Conservation (phyloP, 805 yeast genomes). For the Kregervanrija fluxuum region DNA sequence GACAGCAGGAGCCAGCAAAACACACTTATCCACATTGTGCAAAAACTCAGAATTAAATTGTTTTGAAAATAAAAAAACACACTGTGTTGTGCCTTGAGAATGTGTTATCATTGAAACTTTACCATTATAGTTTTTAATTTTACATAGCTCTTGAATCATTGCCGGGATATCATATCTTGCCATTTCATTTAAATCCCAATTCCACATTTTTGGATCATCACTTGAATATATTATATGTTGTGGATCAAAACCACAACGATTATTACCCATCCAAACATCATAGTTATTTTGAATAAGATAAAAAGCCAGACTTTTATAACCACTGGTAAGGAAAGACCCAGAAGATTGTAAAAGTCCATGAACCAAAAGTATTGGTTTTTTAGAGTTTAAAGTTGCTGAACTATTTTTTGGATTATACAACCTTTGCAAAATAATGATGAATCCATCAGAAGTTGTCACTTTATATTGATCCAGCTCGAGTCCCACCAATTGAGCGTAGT, state of each 20-base stretch:
- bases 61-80: slow-evolving; percentile 58
- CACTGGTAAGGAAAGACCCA: slow-evolving; percentile 81
- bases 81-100: slow-evolving; percentile 91
- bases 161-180: slow-evolving; percentile 72
- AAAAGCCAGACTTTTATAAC: slow-evolving; percentile 68
- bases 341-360: slow-evolving; percentile 88
- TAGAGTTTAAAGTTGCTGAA: slow-evolving; percentile 9
- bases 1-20: slow-evolving; percentile 86
- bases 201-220: slow-evolving; percentile 63
- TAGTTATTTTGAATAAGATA: slow-evolving; percentile 44
- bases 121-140: slow-evolving; percentile 22
- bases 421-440: slow-evolving; percentile 57
- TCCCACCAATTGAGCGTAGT: slow-evolving; percentile 59
- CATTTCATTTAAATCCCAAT: slow-evolving; percentile 87
- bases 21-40: slow-evolving; percentile 48
- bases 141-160: slow-evolving; percentile 54
- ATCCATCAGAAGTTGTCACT: slow-evolving; percentile 76
- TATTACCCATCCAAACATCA: slow-evolving; percentile 91
- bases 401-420: slow-evolving; percentile 43
- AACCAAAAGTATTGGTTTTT: slow-evolving; percentile 59
- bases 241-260: slow-evolving; percentile 79
- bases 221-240: slow-evolving; percentile 44
- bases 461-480: slow-evolving; percentile 52
- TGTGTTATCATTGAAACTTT: slow-evolving; percentile 69
- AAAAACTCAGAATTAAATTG: slow-evolving; percentile 30